phyloP scores from a whole-genome alignment of 768 basidiomycete species.

The Boletus vinaceobasis region DNA sequence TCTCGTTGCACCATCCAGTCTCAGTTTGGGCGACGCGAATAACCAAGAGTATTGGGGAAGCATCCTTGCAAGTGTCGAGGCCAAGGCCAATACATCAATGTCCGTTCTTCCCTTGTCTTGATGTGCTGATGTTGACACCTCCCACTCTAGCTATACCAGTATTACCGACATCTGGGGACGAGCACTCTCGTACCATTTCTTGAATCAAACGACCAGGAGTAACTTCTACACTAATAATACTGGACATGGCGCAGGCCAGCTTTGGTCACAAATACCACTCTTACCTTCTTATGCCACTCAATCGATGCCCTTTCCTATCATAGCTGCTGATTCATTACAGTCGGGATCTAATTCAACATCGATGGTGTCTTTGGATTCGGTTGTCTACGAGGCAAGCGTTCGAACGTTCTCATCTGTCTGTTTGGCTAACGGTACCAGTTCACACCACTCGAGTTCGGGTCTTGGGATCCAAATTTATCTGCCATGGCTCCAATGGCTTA shows the following conservation, averaged over 20 bases:
- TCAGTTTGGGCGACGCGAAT: slow-evolving; percentile 39
- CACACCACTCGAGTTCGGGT: slow-evolving; percentile 65
- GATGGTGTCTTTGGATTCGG: slow-evolving; percentile 37
- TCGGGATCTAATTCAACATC: slow-evolving; percentile 42
- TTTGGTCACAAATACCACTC: slow-evolving; percentile 57
- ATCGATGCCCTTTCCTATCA: slow-evolving; percentile 63
- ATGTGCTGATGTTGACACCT: background rate
- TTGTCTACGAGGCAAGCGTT: slow-evolving; percentile 55
- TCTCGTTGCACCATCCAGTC: slow-evolving; percentile 53
- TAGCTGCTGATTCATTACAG: slow-evolving; percentile 55
- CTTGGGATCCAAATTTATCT: slow-evolving; percentile 69
- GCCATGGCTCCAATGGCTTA: slow-evolving; percentile 63
- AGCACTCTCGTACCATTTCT: slow-evolving; percentile 69
- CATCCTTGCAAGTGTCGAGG: slow-evolving; percentile 50
- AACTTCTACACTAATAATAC: slow-evolving; percentile 61
- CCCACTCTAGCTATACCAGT: slow-evolving; percentile 51
- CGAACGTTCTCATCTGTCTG: slow-evolving; percentile 4
- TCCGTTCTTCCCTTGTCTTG: slow-evolving; percentile 27
- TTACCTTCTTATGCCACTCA: slow-evolving; percentile 50
- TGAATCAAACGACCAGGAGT: slow-evolving; percentile 55
- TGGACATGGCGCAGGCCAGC: slow-evolving; percentile 68
- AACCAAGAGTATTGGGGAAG: slow-evolving; percentile 56
- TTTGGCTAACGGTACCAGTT: slow-evolving; percentile 37
- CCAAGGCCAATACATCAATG: slow-evolving; percentile 56
- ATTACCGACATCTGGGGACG: slow-evolving; percentile 62